Base-by-base conservation (phyloP, 495 filamentous ascomycete species). In the Daldinia concentrica region DNA sequence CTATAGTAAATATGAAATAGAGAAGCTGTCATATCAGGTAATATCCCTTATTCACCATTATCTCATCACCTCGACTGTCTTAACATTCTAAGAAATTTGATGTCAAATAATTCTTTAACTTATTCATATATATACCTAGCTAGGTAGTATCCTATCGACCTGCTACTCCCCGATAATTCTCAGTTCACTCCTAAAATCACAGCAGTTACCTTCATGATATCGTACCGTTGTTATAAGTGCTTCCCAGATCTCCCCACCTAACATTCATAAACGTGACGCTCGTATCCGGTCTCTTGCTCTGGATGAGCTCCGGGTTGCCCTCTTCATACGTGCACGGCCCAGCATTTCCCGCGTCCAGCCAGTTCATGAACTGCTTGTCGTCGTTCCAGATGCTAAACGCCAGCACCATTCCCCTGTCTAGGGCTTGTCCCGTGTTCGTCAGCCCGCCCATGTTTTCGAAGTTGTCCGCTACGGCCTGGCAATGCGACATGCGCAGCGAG, bases 341-440 rank as follows among this genome's bases (percentile, higher is more conserved):
- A 67, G 89, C 88, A 48, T 81, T 82, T 43, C 86, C 86, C 75
- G 88, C 89, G 64, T 80, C 79, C 6, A 93, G 84, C 90, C 90
- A 93, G 67, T 89, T 83, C 90, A 92, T 92, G 75, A 88, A 81
- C 69, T 84, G 80, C 26, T 80, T 72, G 66, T 87, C 82, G 75
- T 92, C 90, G 75, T 91, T 88, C 90, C 90, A 92, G 63, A 92
- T 76, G 69, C 84, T 86, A 76, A 92, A 82, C 63, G 87, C 87
- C n/a, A 91, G 81, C 58, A 89, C 89, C 88, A 90, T 89, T 12
- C 87, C 88, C 15, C 81, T 64, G 3, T 78, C 78, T 12, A 90
- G 65, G 4, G 82, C 85, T 2, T 78, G 74, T 7, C 88, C 81
- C 82, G 91, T 87, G 8, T 71, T 79, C 1, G 71, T 73, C 72